A percentile compares a stretch with the other conserved stretches of the same genome.
phyloP scores from a whole-genome alignment of 495 filamentous ascomycete species.

The Tuber microsphaerosporum region DNA sequence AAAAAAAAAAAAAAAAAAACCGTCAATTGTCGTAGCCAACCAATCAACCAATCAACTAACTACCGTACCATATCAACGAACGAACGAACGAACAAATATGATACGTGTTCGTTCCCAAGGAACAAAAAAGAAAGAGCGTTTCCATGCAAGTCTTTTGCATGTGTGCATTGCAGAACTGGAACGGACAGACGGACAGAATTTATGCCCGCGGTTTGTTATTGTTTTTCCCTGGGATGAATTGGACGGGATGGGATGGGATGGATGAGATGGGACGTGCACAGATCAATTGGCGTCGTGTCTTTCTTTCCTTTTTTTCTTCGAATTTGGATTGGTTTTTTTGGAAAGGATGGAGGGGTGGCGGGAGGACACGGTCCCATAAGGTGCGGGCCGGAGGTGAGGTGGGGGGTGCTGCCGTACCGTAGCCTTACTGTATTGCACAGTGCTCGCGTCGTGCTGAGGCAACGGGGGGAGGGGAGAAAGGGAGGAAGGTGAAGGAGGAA shows the following conservation, averaged over 20 bases:
- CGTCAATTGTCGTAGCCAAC: too few relatives aligned
- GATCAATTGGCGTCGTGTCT: neutral
- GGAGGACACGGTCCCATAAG: neutral
- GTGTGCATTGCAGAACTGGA: neutral
- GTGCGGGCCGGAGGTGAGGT: neutral
- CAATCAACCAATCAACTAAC: neutral
- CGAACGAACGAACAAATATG: neutral
- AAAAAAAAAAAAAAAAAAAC: neutral
- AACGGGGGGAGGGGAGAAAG: neutral
- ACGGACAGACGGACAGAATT: neutral
- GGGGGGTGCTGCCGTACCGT: too few relatives aligned
- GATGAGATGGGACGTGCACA: neutral
- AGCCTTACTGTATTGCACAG: slow-evolving; percentile 1
- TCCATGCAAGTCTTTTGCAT: neutral
- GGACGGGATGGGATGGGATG: neutral
- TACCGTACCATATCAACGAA: neutral
- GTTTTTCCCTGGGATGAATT: neutral
- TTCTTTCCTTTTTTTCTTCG: neutral
- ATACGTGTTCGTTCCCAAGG: neutral
- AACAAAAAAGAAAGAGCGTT: neutral
- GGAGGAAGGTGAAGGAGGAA: neutral
- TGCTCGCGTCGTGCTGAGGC: neutral
- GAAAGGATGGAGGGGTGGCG: neutral
- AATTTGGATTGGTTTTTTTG: neutral
- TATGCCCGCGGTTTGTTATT: neutral